Evolutionary conservation across 805 yeast genomes (phyloP), one percentile per base, ranked within the genome.

Genomic region (Pichia kluyveri): DNA sequence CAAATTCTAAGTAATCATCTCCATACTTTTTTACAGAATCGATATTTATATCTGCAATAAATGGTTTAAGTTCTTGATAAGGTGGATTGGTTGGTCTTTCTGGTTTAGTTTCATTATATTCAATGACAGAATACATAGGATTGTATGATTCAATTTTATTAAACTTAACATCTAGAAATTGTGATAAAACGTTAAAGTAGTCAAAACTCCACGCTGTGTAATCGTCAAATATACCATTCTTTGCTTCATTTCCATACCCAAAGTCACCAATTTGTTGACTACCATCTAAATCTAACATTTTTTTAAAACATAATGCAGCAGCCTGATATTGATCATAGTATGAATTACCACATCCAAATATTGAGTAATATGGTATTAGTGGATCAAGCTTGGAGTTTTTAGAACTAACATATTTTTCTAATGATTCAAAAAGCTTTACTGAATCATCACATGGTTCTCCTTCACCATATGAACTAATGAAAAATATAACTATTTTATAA

Each of bases 361-460:
- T 69, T 46, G 86, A 76, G 65, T 70, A 87, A 51, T 86, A 14
- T 8, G 9, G 7, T 2, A 34, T 38, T 7, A 60, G 51, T 73
- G 74, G 10, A 30, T 8, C 8, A 4, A 10, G 14, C 4, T 12
- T 11, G 11, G 32, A 30, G 11, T 30, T 30, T 30, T 30, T 30
- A 2, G 4, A 10, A 8, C 14, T 30, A 11, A 11, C 14, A 30
- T 30, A 30, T 30, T 11, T 30, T 30, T 30, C 18, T 71, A 76
- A 28, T 8, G 18, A 30, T 17, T 44, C 27, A 60, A 75, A 81
- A 59, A 89, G 83, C 19, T 75, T 76, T 30, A 77, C 72, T 5
- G 95, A 91, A 58, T 86, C 86, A 62, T 90, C 96, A 31, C 98
- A 90, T 54, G 95, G 95, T 62, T 91, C 98, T 59, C 98, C 98